Evolutionary conservation across 2,329 filamentous ascomycete species (phyloP), one percentile per base, ranked within the genome.

Genomic region (Eutypa lata): DNA sequence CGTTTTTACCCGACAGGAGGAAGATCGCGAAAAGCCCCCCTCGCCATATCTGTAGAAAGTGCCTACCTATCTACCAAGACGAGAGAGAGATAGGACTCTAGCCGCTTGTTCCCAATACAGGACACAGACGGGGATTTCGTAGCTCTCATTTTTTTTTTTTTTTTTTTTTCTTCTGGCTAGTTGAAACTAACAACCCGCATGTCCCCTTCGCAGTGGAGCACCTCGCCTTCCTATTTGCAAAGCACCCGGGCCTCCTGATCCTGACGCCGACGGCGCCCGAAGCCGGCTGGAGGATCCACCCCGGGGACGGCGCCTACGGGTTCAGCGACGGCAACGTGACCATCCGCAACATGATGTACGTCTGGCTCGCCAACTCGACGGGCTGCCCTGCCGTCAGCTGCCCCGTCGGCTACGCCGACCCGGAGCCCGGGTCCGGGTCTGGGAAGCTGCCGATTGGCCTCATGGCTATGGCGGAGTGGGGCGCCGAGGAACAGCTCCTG

Each of bases 281-380:
- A 54, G 77, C 84, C 0, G 91, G 91, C 11, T 95, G 89, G 88
- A 81, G 82, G 42, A 83, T 86, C 22, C 55, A 68, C 11, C 70
- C 76, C 1, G 78, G 74, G 8, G 86, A 89, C 40, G 74, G 84
- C 16, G 74, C 74, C n/a, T 85, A 91, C 63, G 92, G 92, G 2
- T 75, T 90, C 59, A 86, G 80, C 37, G 88, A 97, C 68, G 86
- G 80, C 0, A 91, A 94, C 66, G 76, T 73, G 55, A 86, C 83
- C 16, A 74, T 96, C n/a, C 76, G 81, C 24, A 89, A 83, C 65
- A 96, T 96, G 90, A 83, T 87, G 69, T 96, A 90, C 71, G 85
- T 89, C 16, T 96, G 89, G 81, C 71, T 96, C 35, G 88, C 91
- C 7, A 97, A 97, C 70, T 86, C 91, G 61, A 83, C 79, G 0